Percentiles rank a stretch among this genome's conserved stretches.
These are phyloP conservation scores for Amanita jacksonii DNA, from an alignment of 768 basidiomycete species.

Conservation along the genomic window DNA sequence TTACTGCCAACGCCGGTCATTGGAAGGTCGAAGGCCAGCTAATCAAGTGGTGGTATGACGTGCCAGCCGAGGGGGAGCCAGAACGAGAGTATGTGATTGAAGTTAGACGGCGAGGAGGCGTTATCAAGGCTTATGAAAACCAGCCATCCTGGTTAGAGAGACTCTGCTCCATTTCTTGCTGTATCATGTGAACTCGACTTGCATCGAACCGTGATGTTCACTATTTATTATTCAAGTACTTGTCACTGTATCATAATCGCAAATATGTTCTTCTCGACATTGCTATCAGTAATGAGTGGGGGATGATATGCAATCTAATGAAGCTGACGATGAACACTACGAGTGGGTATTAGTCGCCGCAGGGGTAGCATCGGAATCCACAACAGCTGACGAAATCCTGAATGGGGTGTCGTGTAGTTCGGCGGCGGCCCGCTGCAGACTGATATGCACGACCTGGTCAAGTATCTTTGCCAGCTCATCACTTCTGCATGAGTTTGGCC, in stretches of 20 bases:
- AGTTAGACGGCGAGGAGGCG: slow-evolving; percentile 22
- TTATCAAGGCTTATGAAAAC: slow-evolving; percentile 9
- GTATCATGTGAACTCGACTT: slow-evolving; percentile 6
- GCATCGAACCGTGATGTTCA: no score
- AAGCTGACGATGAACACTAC: background rate
- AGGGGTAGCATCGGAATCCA: background rate
- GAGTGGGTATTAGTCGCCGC: slow-evolving; percentile 2
- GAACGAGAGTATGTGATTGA: slow-evolving; percentile 26
- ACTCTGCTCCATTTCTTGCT: slow-evolving; percentile 1
- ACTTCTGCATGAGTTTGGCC: slow-evolving; percentile 46
- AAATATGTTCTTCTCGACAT: no score
- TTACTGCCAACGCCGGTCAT: slow-evolving; percentile 32
- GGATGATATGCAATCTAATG: background rate
- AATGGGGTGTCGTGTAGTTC: slow-evolving; percentile 57
- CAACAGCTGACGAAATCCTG: slow-evolving; percentile 31
- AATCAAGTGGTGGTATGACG: slow-evolving; percentile 46
- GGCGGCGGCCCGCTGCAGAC: slow-evolving; percentile 51
- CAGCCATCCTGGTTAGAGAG: background rate
- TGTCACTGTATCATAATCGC: no score
- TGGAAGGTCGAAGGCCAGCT: slow-evolving; percentile 39
- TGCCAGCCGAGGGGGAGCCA: slow-evolving; percentile 23
- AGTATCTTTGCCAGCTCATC: slow-evolving; percentile 60
- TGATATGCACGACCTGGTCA: slow-evolving; percentile 60
- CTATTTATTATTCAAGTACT: no score
- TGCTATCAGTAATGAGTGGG: slow-evolving; percentile 1